A percentile compares a stretch with the other conserved stretches of the same genome.
phyloP scores from a whole-genome alignment of 768 basidiomycete species.

The Mycena alexandri region DNA sequence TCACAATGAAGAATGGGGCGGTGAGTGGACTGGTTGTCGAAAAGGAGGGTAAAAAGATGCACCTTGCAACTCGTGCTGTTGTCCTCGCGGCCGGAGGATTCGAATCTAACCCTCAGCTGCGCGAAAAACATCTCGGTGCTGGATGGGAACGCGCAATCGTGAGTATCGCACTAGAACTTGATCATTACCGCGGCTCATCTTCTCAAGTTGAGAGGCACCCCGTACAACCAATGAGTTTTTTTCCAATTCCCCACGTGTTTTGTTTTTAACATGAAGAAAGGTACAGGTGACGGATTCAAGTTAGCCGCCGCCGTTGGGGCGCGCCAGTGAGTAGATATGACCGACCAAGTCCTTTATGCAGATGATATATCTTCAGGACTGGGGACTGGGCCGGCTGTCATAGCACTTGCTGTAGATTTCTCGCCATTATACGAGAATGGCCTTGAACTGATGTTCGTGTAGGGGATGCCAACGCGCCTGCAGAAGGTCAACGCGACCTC shows the following conservation, averaged over 20 bases:
- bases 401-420: conserved; percentile 56
- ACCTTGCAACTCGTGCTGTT: conserved; percentile 59
- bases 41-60: conserved; percentile 50
- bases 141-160: conserved; percentile 73
- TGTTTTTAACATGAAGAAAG: neutral
- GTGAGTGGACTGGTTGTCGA: conserved; percentile 63
- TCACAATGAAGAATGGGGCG: conserved; percentile 52
- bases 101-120: conserved; percentile 67
- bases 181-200: conserved; percentile 1
- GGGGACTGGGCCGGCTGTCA: conserved; percentile 83
- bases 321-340: conserved; percentile 33
- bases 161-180: conserved; percentile 29
- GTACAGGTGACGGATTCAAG: conserved; percentile 69
- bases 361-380: conserved; percentile 42
- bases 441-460: conserved; percentile 40
- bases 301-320: conserved; percentile 67
- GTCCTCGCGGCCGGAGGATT: conserved; percentile 78
- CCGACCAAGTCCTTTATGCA: neutral
- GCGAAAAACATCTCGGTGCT: conserved; percentile 67
- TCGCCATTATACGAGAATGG: neutral
- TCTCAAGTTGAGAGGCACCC: conserved; percentile 74
- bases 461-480: conserved; percentile 75
- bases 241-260: neutral
- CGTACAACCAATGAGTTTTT: conserved; percentile 62
- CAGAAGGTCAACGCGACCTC: conserved; percentile 66